These are phyloP conservation scores for Plasmopara halstedii DNA, from an alignment of 352 stramenopile genomes.

Conservation along the genomic window DNA sequence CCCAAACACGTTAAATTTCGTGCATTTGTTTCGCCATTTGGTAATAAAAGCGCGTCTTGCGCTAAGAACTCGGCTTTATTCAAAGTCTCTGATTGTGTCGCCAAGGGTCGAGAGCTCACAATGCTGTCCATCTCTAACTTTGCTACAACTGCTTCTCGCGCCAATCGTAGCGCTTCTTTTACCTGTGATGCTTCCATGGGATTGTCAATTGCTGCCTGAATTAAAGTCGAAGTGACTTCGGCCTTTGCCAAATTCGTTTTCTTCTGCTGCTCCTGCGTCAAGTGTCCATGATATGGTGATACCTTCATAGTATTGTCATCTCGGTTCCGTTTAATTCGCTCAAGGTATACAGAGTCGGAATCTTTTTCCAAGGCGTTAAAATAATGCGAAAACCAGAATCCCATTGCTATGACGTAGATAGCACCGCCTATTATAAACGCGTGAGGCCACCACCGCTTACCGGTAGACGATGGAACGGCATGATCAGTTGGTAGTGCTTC, in stretches of 20 bases:
- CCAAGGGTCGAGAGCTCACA: not conserved
- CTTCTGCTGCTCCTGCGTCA: constrained; percentile 7
- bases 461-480: constrained; percentile 1
- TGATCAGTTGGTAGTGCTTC: not conserved
- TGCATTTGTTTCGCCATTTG: constrained; percentile 13
- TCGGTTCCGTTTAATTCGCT: not conserved
- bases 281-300: constrained; percentile 1
- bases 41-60: constrained; percentile 23
- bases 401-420: constrained; percentile 18
- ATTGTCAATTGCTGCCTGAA: too few species aligned
- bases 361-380: constrained; percentile 7
- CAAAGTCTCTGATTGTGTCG: constrained; percentile 1
- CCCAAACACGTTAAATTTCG: constrained; percentile 17
- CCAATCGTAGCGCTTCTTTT: constrained; percentile 8
- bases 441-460: constrained; percentile 11
- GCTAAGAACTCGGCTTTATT: constrained; percentile 26
- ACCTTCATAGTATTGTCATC: constrained; percentile 7
- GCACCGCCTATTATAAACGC: constrained; percentile 13
- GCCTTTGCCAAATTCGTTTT: constrained; percentile 15
- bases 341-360: constrained; percentile 1
- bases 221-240: too few species aligned
- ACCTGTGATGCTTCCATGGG: too few species aligned
- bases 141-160: constrained; percentile 10
- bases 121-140: constrained; percentile 12
- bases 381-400: constrained; percentile 21